Evolutionary conservation across 805 yeast species (phyloP), one percentile per base, ranked within the genome.

Genomic region (Scheffersomyces stipitis): DNA sequence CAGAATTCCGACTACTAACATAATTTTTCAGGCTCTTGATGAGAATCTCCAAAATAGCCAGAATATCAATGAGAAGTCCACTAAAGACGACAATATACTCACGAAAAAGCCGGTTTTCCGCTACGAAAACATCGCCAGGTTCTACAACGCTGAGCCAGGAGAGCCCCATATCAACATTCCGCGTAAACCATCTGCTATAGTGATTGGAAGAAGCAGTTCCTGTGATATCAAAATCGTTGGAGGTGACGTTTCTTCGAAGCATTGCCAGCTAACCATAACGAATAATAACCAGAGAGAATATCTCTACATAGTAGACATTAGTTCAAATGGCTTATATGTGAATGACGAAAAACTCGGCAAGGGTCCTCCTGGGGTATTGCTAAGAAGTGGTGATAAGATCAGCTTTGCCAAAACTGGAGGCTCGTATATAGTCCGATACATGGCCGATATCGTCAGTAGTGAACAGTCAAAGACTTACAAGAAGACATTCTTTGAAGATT

Each of bases 261-360:
- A 84, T 52, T 80, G 86, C 47, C 72, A 71, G 37, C 54, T 83
- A 7, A 56, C 71, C 3, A 57, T 74, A 4, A 62, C 76, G 5
- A 41, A 35, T 51, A 64, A 37, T 54, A 66, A 64, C 14, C 39
- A 49, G 15, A 46, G 44, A 42, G 76, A 54, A 42, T 62, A 39
- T 44, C 69, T 49, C 42, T 77, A 75, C 44, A 51, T 83, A 8
- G 69, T 76, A 3, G 91, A 83, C 54, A 46, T 66, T 22, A 73
- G 80, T 44, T 65, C 85, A 3, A 83, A 84, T 53, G 90, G 91
- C 1, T 78, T 86, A 0, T 81, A 66, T 45, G 66, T 84, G 13
- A 84, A 84, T 49, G 86, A 78, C 10, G 71, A 69, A 24, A 53
- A 64, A 31, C 51, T 81, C 3, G 76, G 81, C 0, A 71, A 67